phyloP scores from a whole-genome alignment of 257 asterid species.

The Fraxinus quadrangulata region DNA sequence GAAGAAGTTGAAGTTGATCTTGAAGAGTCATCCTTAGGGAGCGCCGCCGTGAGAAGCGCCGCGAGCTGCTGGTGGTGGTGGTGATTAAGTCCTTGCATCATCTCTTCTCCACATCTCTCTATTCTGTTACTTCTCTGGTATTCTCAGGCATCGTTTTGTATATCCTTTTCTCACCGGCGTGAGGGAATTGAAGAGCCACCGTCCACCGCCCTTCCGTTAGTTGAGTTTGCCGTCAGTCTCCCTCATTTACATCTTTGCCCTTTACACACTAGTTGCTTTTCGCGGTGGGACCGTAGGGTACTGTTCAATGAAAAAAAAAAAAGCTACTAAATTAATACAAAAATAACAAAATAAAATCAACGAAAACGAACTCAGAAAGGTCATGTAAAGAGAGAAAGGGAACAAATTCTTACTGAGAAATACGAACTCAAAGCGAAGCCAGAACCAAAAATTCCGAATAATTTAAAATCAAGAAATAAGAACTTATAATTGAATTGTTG shows the following conservation, averaged over 20 bases:
- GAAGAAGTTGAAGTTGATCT: conserved; percentile 41
- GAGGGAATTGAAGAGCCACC: not conserved
- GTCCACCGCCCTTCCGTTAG: not conserved
- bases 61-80: conserved; percentile 95
- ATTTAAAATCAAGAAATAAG: too few relatives aligned
- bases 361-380: too few relatives aligned
- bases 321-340: too few relatives aligned
- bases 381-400: too few relatives aligned
- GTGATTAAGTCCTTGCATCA: conserved; percentile 89
- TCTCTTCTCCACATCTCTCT: conserved; percentile 52
- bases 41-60: conserved; percentile 93
- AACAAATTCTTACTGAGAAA: too few relatives aligned
- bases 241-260: not conserved
- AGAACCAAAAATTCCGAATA: too few relatives aligned
- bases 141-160: conserved; percentile 1
- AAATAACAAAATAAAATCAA: too few relatives aligned
- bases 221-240: not conserved
- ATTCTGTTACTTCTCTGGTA: conserved; percentile 15
- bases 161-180: not conserved
- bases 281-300: too few relatives aligned
- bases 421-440: too few relatives aligned
- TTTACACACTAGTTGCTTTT: not conserved
- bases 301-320: too few relatives aligned
- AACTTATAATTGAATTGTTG: too few relatives aligned
- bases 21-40: conserved; percentile 69